phyloP scores from a whole-genome alignment of 495 filamentous ascomycete species.

The Neurospora africana region DNA sequence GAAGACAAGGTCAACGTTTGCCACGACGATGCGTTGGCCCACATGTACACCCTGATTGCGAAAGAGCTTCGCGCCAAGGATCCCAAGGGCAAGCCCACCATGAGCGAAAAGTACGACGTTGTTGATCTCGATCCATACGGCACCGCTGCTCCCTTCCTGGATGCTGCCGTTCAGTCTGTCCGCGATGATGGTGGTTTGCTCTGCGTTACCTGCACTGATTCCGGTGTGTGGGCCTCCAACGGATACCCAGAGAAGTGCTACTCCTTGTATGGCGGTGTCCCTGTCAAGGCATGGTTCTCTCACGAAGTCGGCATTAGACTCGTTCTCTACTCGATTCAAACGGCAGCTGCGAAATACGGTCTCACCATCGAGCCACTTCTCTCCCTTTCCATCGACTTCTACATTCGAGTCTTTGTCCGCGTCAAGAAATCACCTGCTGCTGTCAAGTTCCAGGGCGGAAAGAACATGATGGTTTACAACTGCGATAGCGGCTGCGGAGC shows the following conservation, averaged over 20 bases:
- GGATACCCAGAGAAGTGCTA: conserved; percentile 91
- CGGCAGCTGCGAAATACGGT: conserved; percentile 75
- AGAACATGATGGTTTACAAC: conserved; percentile 85
- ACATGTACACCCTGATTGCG: conserved; percentile 68
- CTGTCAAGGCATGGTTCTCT: conserved; percentile 68
- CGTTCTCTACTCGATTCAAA: conserved; percentile 69
- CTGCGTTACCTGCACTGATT: conserved; percentile 94
- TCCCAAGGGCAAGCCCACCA: conserved; percentile 13
- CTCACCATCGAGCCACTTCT: conserved; percentile 82
- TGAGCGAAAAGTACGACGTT: conserved; percentile 61
- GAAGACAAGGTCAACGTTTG: conserved; percentile 57
- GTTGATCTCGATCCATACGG: conserved; percentile 97
- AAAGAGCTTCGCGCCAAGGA: conserved; percentile 27
- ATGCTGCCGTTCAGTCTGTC: conserved; percentile 75
- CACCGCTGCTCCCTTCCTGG: conserved; percentile 80
- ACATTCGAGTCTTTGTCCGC: conserved; percentile 81
- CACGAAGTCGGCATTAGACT: conserved; percentile 87
- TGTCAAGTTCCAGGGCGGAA: conserved; percentile 81
- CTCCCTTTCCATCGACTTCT: conserved; percentile 91
- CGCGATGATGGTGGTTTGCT: conserved; percentile 77
- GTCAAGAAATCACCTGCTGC: conserved; percentile 64
- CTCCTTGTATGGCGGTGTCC: conserved; percentile 79
- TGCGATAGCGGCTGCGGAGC: conserved; percentile 85
- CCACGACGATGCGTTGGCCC: conserved; percentile 72
- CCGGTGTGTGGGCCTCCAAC: conserved; percentile 83